phyloP scores from a whole-genome alignment of 1,284 basidiomycete genomes.

The Ustilago shanxiensis region DNA sequence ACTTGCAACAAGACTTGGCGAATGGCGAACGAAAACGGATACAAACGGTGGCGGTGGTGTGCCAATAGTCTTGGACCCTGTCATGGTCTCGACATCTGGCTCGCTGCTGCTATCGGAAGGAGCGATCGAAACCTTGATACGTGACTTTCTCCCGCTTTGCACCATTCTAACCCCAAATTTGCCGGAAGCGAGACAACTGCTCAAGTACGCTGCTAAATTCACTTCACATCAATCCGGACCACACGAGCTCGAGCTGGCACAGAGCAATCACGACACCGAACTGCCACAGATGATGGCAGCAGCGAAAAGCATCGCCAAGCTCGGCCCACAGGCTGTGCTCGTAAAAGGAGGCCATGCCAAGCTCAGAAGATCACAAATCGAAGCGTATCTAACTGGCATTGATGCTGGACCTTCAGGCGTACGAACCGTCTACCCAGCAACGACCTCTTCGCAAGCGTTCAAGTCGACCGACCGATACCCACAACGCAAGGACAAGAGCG shows the following conservation, averaged over 20 bases:
- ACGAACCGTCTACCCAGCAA: background rate
- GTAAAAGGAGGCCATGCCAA: slow-evolving; percentile 88
- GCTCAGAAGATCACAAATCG: slow-evolving; percentile 28
- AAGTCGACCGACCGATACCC: slow-evolving; percentile 20
- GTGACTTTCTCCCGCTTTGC: slow-evolving; percentile 80
- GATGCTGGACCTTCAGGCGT: background rate
- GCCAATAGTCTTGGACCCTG: slow-evolving; percentile 74
- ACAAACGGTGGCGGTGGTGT: slow-evolving; percentile 21
- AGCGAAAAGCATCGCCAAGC: slow-evolving; percentile 74
- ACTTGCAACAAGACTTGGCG: slow-evolving; percentile 60
- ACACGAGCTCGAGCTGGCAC: slow-evolving; percentile 27
- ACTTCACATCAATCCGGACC: slow-evolving; percentile 29
- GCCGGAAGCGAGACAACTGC: slow-evolving; percentile 80
- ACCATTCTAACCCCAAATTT: slow-evolving; percentile 88
- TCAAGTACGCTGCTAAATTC: slow-evolving; percentile 69
- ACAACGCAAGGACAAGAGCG: slow-evolving; percentile 6
- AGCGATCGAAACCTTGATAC: slow-evolving; percentile 77
- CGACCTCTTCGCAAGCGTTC: background rate
- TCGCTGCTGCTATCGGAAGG: slow-evolving; percentile 80
- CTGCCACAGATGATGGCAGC: slow-evolving; percentile 70
- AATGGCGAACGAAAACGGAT: slow-evolving; percentile 25
- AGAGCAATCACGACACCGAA: slow-evolving; percentile 26
- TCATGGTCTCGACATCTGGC: slow-evolving; percentile 92
- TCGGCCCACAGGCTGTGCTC: slow-evolving; percentile 77
- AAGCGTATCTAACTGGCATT: slow-evolving; percentile 12